Evolutionary conservation across 805 yeast genomes (phyloP).

Genomic region (Maudiozyma barnettii): DNA sequence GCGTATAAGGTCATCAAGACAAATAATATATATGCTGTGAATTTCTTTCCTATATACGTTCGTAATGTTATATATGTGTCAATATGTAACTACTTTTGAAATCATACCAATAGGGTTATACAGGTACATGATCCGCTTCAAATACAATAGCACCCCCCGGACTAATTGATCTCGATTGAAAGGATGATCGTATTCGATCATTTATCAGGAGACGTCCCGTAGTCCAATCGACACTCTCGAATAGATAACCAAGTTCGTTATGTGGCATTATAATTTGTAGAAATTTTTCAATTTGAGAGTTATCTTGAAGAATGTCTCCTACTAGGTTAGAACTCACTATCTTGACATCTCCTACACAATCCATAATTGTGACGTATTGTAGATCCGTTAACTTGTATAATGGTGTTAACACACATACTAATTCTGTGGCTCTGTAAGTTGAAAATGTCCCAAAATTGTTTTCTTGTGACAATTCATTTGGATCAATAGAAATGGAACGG

Average conservation of each 20-base stretch:
- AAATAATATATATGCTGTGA: too few relatives aligned
- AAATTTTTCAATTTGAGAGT: not conserved
- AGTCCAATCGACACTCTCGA: constrained; percentile 1
- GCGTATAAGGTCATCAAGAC: too few relatives aligned
- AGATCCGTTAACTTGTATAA: not conserved
- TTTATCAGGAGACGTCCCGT: not conserved
- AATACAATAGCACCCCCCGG: not conserved
- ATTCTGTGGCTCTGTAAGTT: constrained; percentile 5
- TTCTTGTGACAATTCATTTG: not conserved
- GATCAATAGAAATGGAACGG: not conserved
- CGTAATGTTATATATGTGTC: too few relatives aligned
- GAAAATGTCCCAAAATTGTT: constrained; percentile 11
- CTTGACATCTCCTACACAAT: constrained; percentile 8
- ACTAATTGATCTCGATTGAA: not conserved
- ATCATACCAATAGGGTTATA: too few relatives aligned
- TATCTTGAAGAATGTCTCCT: not conserved
- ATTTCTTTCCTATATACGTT: too few relatives aligned
- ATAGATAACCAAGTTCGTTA: not conserved
- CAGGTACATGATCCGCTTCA: too few relatives aligned
- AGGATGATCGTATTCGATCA: not conserved
- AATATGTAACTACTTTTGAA: too few relatives aligned
- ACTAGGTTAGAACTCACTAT: not conserved
- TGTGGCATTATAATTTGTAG: not conserved
- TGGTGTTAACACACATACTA: constrained; percentile 12
- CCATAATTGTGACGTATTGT: not conserved